Base-by-base conservation (phyloP, 495 filamentous ascomycete genomes). In the Neurospora sp. region DNA sequence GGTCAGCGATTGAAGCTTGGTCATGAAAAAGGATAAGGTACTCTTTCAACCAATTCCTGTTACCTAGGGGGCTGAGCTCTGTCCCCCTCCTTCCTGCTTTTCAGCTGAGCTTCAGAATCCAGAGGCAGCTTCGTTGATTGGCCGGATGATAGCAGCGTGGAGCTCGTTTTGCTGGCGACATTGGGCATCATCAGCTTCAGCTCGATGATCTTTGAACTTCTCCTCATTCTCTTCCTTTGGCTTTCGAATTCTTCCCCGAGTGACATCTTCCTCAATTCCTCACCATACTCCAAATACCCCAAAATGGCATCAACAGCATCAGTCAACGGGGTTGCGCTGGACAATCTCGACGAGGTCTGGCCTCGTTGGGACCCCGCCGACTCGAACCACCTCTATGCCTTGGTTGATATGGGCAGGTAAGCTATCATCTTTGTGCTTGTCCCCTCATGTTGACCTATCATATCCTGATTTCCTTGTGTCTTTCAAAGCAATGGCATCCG, bases 401-500 rank as follows among this genome's bases (percentile, higher is more conserved):
- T 93, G 8, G 91, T 93, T 69, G 91, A 93, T 74, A 92, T 93
- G 85, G 91, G 91, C 78, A 92, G 90, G 90, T 91, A 82, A 80
- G 79, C 78, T 61, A 40, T 37, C 45, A 65, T 35, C 73, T 61
- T 35, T 31, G 47, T 7, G 4, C 7, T 61, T 61, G 12, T 31
- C 53, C 0, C 53, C 20, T 16, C 22, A 2, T 35, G 31, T 16
- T 35, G 73, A 74, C 72, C 38, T 2, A 35, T 6, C 40, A 20
- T 45, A 0, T 72, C 14, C 53, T 65, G 14, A 65, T 0, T 0
- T 3, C 3, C 3, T 71, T 47, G 7, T 44, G 3, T 37, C n/a
- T 47, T 3, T 18, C 39, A 73, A 76, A 97, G 94, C 83, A 98
- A 98, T 86, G 94, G 94, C 73, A 95, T 98, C 75, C 94, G 94